Evolutionary conservation across 768 basidiomycete genomes (phyloP), one percentile per base, ranked within the genome.

Genomic region (Trametes gibbosa): DNA sequence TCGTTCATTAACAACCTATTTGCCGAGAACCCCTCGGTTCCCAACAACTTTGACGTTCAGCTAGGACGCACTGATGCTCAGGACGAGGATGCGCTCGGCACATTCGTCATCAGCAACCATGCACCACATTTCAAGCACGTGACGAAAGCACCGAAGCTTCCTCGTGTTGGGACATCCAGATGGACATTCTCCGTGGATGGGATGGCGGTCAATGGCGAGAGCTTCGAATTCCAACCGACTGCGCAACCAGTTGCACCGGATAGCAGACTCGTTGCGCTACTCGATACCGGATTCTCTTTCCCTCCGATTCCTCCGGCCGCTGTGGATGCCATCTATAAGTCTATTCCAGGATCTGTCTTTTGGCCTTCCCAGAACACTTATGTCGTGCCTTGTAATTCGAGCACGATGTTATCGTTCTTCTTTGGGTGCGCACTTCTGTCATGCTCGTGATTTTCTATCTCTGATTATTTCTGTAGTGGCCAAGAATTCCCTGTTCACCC

Each of bases 141-240:
- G 21, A 48, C 51, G n/a, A 25, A 53, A 29, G 59, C 67, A 25
- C 62, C 68, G 39, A 58, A 67, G 59, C 65, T 71, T 14, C 56
- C 56, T 43, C 91, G 90, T 12, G 56, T 63, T 19, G 61, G 56
- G 35, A 61, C 65, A 24, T 61, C 64, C 34, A 63, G 68, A 48
- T 75, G 74, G 73, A 69, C 68, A 41, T 61, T 66, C 16, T 50
- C 66, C n/a, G 57, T 72, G 63, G 72, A 72, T 62, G 60, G 59
- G 25, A 70, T 73, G 65, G 79, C 85, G 50, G 76, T 89, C 12
- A 85, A 85, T 48, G 76, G 77, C 27, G 74, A 77, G 40, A 77
- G 79, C 37, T 73, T 81, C 48, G 66, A 77, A 39, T 84, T 89
- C 24, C 81, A 69, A 53, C 6, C 50, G 61, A 62, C 65, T n/a